A percentile compares a stretch with the other conserved stretches of the same genome.
Conservation (phyloP, 139 green algal genomes). For the Chlamydomonas incerta region DNA sequence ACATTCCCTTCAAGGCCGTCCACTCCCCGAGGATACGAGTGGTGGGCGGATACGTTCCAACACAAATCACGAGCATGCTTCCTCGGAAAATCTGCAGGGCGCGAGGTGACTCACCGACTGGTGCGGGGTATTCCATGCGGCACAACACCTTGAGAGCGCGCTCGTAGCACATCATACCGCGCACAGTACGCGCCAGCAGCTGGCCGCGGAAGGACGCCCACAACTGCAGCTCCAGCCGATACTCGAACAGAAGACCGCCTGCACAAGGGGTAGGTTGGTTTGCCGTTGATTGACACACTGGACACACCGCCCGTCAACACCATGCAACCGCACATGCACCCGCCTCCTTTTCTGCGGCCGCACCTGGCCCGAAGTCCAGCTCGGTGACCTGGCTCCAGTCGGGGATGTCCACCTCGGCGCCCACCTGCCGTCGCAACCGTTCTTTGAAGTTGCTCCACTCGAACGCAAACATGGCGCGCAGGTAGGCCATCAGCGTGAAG, state of each 20-base stretch:
- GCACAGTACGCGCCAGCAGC: constrained; percentile 82
- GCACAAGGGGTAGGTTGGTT: neutral
- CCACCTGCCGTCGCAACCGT: constrained; percentile 29
- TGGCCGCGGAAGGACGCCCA: constrained; percentile 83
- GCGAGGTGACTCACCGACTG: constrained; percentile 26
- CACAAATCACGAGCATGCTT: too few species aligned
- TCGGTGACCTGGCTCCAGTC: constrained; percentile 40
- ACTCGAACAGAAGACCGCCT: constrained; percentile 39
- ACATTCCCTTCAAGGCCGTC: too few species aligned
- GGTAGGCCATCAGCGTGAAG: constrained; percentile 55
- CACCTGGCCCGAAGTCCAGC: constrained; percentile 43
- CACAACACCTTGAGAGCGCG: constrained; percentile 65
- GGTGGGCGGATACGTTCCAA: too few species aligned
- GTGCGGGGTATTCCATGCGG: constrained; percentile 45
- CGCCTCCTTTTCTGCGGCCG: neutral
- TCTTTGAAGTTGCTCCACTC: constrained; percentile 54
- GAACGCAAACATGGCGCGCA: constrained; percentile 26
- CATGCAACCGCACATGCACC: too few species aligned
- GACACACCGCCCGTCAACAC: too few species aligned
- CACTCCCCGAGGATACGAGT: too few species aligned
- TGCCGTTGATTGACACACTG: too few species aligned
- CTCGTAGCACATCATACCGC: constrained; percentile 76
- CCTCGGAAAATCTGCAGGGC: too few species aligned
- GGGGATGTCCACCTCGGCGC: constrained; percentile 7
- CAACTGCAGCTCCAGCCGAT: constrained; percentile 72